These are phyloP conservation scores for Apiotrichum laibachii DNA, from an alignment of 1,284 basidiomycete species.

Conservation along the genomic window DNA sequence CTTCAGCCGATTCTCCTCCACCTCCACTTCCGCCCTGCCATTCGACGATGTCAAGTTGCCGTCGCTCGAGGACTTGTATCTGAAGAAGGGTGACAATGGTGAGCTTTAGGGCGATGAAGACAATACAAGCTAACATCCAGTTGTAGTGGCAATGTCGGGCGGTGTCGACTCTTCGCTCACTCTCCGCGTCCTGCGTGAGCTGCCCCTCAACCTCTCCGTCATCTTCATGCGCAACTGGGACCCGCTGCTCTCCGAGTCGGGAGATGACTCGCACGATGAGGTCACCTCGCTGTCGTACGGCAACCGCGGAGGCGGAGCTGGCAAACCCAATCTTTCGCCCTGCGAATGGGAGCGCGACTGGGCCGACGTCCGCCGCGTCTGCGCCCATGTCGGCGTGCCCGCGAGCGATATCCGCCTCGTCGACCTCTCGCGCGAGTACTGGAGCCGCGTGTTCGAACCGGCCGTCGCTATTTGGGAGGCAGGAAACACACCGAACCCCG, in stretches of 20 bases:
- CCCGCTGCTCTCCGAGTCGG: slow-evolving; percentile 40
- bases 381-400: slow-evolving; percentile 61
- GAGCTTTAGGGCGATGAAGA: slow-evolving; percentile 3
- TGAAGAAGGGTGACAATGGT: slow-evolving; percentile 60
- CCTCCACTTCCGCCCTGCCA: neutral
- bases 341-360: slow-evolving; percentile 97
- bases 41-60: slow-evolving; percentile 18
- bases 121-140: slow-evolving; percentile 51
- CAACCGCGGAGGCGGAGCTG: neutral
- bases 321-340: slow-evolving; percentile 66
- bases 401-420: slow-evolving; percentile 62
- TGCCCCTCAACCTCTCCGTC: slow-evolving; percentile 78
- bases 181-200: slow-evolving; percentile 67
- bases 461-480: slow-evolving; percentile 70
- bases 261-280: neutral
- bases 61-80: slow-evolving; percentile 28
- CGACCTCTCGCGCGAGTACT: slow-evolving; percentile 81
- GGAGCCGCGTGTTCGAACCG: slow-evolving; percentile 83
- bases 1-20: neutral
- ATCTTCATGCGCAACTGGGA: slow-evolving; percentile 98
- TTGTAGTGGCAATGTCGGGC: slow-evolving; percentile 90
- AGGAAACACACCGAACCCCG: slow-evolving; percentile 86
- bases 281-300: slow-evolving; percentile 14
- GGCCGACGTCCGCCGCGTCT: slow-evolving; percentile 82
- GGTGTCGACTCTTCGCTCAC: slow-evolving; percentile 92